Percentiles rank a stretch among this genome's conserved stretches.
These are phyloP conservation scores for Lactifluus subvellereus DNA, from an alignment of 768 basidiomycete genomes.

Conservation along the genomic window DNA sequence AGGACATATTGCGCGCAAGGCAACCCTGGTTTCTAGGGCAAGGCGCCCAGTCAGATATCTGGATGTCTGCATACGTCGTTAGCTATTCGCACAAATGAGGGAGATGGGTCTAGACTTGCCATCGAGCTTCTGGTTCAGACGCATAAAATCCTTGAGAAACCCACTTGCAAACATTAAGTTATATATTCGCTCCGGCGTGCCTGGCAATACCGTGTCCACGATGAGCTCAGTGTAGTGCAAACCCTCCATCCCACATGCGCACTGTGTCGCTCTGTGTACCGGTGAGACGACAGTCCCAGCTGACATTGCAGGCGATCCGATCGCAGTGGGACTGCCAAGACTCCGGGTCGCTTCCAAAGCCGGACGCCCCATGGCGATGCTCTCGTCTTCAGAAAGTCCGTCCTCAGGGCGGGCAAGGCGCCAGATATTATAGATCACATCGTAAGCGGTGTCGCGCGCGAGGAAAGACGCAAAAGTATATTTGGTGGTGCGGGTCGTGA, in stretches of 20 bases:
- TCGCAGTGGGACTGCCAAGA: neutral
- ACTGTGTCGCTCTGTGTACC: conserved; percentile 56
- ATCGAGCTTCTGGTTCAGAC: conserved; percentile 76
- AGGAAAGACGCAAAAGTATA: conserved; percentile 97
- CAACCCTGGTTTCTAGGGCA: conserved; percentile 53
- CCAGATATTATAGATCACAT: conserved; percentile 97
- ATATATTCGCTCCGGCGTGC: conserved; percentile 92
- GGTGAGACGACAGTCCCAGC: conserved; percentile 19
- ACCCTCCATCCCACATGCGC: conserved; percentile 65
- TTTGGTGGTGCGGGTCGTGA: conserved; percentile 76
- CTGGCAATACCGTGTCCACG: conserved; percentile 75
- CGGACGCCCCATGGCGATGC: neutral
- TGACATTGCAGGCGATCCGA: conserved; percentile 8
- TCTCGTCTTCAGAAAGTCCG: conserved; percentile 12
- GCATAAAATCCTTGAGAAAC: conserved; percentile 93
- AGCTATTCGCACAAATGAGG: neutral
- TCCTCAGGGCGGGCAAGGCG: conserved; percentile 76
- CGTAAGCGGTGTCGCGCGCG: conserved; percentile 90
- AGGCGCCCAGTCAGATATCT: conserved; percentile 94
- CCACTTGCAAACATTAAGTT: conserved; percentile 94
- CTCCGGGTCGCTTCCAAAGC: conserved; percentile 12
- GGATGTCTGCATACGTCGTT: conserved; percentile 57
- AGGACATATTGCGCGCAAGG: conserved; percentile 85
- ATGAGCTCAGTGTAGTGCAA: conserved; percentile 68
- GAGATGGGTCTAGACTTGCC: conserved; percentile 46